These are phyloP conservation scores for Ogataea pilisensis DNA, from an alignment of 805 yeast genomes.

Conservation along the genomic window DNA sequence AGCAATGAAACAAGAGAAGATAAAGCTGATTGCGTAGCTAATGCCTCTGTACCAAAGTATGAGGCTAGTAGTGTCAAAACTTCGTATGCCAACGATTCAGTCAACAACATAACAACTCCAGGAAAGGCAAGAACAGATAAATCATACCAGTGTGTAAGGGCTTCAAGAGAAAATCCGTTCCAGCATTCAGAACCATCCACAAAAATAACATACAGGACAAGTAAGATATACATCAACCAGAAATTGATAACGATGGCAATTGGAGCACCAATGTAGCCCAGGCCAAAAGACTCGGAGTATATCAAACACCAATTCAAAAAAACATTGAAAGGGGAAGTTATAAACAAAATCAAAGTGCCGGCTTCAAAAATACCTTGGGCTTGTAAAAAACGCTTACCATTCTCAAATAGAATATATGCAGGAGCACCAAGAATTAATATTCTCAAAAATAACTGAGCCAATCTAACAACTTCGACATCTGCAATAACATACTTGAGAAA, in stretches of 20 bases:
- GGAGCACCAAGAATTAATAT: slow-evolving; percentile 66
- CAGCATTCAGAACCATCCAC: slow-evolving; percentile 69
- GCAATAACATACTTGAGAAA: slow-evolving; percentile 43
- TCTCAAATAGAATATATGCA: slow-evolving; percentile 65
- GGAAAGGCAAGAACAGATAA: slow-evolving; percentile 46
- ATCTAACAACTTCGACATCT: slow-evolving; percentile 39
- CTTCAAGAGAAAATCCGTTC: slow-evolving; percentile 48
- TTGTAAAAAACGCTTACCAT: slow-evolving; percentile 68
- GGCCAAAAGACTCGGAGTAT: slow-evolving; percentile 50
- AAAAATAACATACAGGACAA: slow-evolving; percentile 50
- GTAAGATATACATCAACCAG: slow-evolving; percentile 60
- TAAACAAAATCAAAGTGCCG: slow-evolving; percentile 59
- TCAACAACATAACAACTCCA: slow-evolving; percentile 51
- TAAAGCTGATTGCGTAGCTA: slow-evolving; percentile 54
- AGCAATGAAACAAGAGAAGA: slow-evolving; percentile 49
- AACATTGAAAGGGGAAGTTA: slow-evolving; percentile 72
- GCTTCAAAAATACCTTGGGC: slow-evolving; percentile 81
- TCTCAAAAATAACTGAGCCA: slow-evolving; percentile 56
- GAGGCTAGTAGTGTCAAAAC: slow-evolving; percentile 52
- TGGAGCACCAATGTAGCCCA: slow-evolving; percentile 77
- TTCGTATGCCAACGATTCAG: slow-evolving; percentile 56
- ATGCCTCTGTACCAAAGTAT: slow-evolving; percentile 46
- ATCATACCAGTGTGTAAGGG: slow-evolving; percentile 35
- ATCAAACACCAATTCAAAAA: slow-evolving; percentile 62
- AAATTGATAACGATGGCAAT: slow-evolving; percentile 66